phyloP scores from a whole-genome alignment of 2,329 filamentous ascomycete genomes.

The Nothopassalora personata region DNA sequence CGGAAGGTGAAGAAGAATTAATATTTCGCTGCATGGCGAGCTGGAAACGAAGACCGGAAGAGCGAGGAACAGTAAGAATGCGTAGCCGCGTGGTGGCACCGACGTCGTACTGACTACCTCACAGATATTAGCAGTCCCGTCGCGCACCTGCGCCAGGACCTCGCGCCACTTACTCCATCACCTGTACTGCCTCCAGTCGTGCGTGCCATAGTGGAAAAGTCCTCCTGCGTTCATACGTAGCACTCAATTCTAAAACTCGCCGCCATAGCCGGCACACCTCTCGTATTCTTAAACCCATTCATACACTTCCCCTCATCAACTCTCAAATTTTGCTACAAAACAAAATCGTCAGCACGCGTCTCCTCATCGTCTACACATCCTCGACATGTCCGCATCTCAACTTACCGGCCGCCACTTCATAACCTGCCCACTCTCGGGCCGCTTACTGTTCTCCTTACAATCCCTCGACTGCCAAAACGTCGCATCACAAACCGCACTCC shows the following conservation, averaged over 20 bases:
- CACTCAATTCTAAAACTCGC: neutral
- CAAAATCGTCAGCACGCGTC: neutral
- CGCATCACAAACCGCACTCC: neutral
- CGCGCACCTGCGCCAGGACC: too few species aligned
- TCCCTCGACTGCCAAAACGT: neutral
- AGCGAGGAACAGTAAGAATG: too few species aligned
- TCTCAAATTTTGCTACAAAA: neutral
- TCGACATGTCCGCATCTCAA: neutral
- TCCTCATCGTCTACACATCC: neutral
- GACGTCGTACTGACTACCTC: too few species aligned
- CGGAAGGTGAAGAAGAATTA: too few species aligned
- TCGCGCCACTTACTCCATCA: too few species aligned
- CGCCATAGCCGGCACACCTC: neutral
- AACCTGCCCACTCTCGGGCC: neutral
- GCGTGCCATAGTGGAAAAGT: neutral
- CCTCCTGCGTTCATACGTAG: neutral
- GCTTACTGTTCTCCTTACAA: neutral
- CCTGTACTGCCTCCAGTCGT: too few species aligned
- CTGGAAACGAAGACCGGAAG: too few species aligned
- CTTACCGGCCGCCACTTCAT: neutral
- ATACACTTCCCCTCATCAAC: neutral
- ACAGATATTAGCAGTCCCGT: too few species aligned
- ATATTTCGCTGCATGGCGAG: too few species aligned
- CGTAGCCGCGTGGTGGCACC: too few species aligned
- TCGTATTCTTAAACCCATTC: neutral